phyloP scores from a whole-genome alignment of 495 filamentous ascomycete genomes.

The Daldinia decipiens region DNA sequence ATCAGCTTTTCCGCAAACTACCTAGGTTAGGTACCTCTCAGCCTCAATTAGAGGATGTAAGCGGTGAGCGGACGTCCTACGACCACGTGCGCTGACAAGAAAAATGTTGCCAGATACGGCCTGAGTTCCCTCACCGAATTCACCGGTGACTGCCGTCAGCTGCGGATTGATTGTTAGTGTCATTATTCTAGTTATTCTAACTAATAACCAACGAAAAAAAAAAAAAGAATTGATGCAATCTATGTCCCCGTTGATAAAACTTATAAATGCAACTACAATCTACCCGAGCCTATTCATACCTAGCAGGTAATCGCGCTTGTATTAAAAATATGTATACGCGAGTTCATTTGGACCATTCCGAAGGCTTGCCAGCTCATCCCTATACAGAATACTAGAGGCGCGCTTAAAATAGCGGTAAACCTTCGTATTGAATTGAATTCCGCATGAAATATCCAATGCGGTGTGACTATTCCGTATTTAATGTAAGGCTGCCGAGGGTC shows the following conservation, averaged over 20 bases:
- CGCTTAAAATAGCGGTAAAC: slow-evolving; percentile 30
- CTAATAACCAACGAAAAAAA: slow-evolving; percentile 7
- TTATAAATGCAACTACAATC: neutral
- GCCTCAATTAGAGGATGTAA: neutral
- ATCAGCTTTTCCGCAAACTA: slow-evolving; percentile 5
- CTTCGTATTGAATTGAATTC: slow-evolving; percentile 25
- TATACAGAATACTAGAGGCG: slow-evolving; percentile 8
- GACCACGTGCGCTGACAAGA: slow-evolving; percentile 14
- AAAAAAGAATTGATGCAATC: neutral
- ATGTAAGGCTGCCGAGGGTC: slow-evolving; percentile 22
- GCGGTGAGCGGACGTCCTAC: slow-evolving; percentile 5
- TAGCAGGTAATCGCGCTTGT: neutral
- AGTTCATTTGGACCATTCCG: neutral
- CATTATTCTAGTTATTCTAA: neutral
- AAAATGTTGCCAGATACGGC: slow-evolving; percentile 17
- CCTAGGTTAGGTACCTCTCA: neutral
- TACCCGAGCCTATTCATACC: neutral
- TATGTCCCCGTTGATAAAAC: neutral
- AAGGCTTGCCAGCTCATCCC: slow-evolving; percentile 1
- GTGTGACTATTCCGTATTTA: slow-evolving; percentile 22
- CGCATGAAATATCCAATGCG: slow-evolving; percentile 27
- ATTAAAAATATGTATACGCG: neutral
- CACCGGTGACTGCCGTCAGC: slow-evolving; percentile 9
- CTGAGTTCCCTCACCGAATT: slow-evolving; percentile 14
- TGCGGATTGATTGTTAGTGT: neutral